A percentile compares a stretch with the other conserved stretches of the same genome.
Conservation (phyloP, 768 basidiomycete genomes). For the Saitozyma sp. region DNA sequence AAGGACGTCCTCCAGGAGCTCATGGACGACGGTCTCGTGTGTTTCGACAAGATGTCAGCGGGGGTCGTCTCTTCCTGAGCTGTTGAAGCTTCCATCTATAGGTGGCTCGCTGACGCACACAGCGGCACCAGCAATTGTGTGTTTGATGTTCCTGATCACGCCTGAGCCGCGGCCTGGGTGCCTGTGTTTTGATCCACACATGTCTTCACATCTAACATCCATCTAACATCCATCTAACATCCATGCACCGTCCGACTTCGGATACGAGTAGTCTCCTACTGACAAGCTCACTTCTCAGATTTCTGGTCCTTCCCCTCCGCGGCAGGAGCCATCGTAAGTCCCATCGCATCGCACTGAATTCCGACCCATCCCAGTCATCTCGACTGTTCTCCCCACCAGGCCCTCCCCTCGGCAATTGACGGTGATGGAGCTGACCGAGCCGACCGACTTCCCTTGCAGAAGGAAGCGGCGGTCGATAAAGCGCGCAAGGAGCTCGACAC, state of each 20-base stretch:
- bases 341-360: not conserved
- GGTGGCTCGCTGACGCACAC: conserved; percentile 1
- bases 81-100: not conserved
- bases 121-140: conserved; percentile 84
- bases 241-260: no score
- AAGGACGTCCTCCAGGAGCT: conserved; percentile 88
- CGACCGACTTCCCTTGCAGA: conserved; percentile 17
- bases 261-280: not conserved
- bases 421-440: conserved; percentile 5
- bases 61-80: not conserved
- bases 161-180: conserved; percentile 37
- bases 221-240: not conserved
- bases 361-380: not conserved
- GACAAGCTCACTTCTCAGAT: conserved; percentile 58
- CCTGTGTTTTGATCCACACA: not conserved
- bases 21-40: conserved; percentile 81
- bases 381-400: not conserved
- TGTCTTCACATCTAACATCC: not conserved
- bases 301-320: conserved; percentile 97
- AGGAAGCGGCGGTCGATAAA: conserved; percentile 42
- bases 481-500: conserved; percentile 40
- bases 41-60: conserved; percentile 74
- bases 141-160: no score
- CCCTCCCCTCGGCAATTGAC: not conserved
- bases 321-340: conserved; percentile 68